A percentile compares a stretch with the other conserved stretches of the same genome.
These are phyloP conservation scores for Obelidium mucronatum DNA, from an alignment of 192 early-diverging fungal genomes.

Conservation along the genomic window DNA sequence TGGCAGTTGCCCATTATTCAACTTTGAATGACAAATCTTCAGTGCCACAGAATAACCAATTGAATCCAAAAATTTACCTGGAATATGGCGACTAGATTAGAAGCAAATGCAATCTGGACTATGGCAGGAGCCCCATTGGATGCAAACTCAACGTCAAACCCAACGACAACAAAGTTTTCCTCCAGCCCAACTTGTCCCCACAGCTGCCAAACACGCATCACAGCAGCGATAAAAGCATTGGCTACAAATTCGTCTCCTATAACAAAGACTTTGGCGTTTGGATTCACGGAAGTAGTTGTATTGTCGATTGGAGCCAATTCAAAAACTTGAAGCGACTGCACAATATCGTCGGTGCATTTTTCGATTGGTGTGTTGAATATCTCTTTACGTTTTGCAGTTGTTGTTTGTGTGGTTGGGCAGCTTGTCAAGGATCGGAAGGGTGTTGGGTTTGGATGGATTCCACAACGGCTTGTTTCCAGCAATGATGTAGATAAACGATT, in stretches of 20 bases:
- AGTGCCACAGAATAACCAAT: neutral
- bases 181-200: neutral
- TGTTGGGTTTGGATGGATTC: too few species aligned
- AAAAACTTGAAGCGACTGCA: too few species aligned
- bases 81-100: constrained; percentile 29
- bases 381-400: too few species aligned
- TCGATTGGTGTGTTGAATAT: too few species aligned
- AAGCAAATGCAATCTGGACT: constrained; percentile 32
- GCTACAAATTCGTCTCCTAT: neutral
- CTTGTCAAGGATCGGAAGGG: too few species aligned
- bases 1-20: constrained; percentile 7
- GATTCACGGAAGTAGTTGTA: constrained; percentile 16
- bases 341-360: too few species aligned
- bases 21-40: too few species aligned
- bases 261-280: constrained; percentile 23
- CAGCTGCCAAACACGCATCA: neutral
- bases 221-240: constrained; percentile 5
- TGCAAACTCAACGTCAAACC: constrained; percentile 27
- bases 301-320: too few species aligned
- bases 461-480: too few species aligned
- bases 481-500: too few species aligned
- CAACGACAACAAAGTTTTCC: neutral
- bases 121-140: neutral
- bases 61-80: constrained; percentile 3
- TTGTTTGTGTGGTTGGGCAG: too few species aligned